phyloP scores from a whole-genome alignment of 768 basidiomycete species.

The Mycena polygramma region DNA sequence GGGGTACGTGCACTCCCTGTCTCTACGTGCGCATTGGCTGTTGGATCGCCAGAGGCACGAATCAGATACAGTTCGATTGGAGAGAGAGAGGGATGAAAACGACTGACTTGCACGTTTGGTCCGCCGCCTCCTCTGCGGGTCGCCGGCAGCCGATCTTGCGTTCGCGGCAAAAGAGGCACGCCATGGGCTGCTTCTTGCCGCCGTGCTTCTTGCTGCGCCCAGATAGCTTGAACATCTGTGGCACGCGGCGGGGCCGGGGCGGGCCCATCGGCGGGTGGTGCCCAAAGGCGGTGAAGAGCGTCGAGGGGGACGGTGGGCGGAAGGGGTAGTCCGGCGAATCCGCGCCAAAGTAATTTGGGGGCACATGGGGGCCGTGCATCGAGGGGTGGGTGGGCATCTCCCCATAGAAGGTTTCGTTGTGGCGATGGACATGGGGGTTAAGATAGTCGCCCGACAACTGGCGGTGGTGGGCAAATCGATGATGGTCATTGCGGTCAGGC shows the following conservation, averaged over 20 bases:
- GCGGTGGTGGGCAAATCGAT: background rate
- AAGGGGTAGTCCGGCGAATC: background rate
- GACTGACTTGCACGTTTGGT: conserved; percentile 36
- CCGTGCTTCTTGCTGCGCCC: background rate
- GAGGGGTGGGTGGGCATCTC: too few species aligned
- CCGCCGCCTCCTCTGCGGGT: conserved; percentile 19
- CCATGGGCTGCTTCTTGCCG: conserved; percentile 25
- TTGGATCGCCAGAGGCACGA: background rate
- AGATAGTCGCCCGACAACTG: background rate
- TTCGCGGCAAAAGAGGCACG: conserved; percentile 34
- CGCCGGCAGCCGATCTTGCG: conserved; percentile 34
- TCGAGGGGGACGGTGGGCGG: background rate
- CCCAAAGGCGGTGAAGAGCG: conserved; percentile 14
- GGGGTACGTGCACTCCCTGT: conserved; percentile 13
- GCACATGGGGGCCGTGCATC: background rate
- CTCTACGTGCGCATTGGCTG: conserved; percentile 24
- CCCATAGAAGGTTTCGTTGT: background rate
- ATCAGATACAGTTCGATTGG: background rate
- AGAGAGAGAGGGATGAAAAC: background rate
- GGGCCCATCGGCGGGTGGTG: conserved; percentile 1
- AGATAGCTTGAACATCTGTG: conserved; percentile 14
- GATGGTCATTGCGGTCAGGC: background rate
- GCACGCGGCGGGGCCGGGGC: conserved; percentile 14
- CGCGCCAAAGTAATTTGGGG: too few species aligned
- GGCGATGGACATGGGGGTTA: background rate